phyloP scores from a whole-genome alignment of 331 rosid species.

The Malus hybrid region DNA sequence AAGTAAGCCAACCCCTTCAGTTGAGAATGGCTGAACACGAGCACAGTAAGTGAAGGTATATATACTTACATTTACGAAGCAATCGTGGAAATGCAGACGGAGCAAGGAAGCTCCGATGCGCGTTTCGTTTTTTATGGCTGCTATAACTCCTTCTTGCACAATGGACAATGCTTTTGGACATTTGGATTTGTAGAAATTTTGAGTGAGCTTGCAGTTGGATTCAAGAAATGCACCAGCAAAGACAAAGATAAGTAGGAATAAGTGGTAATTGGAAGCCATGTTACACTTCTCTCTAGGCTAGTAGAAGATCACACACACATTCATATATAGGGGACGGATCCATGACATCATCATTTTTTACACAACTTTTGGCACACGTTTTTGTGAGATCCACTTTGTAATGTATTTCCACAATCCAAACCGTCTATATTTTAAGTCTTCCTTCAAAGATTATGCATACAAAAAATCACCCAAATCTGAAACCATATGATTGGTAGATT shows the following conservation, averaged over 20 bases:
- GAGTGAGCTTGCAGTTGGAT: slow-evolving; percentile 10
- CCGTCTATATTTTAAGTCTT: too few species aligned
- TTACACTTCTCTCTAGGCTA: neutral
- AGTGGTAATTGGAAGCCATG: slow-evolving; percentile 30
- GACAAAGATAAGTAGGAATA: slow-evolving; percentile 17
- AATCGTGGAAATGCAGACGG: slow-evolving; percentile 34
- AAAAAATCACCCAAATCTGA: too few species aligned
- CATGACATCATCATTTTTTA: too few species aligned
- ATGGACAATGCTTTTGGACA: slow-evolving; percentile 15
- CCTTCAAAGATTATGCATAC: too few species aligned
- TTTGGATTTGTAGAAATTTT: neutral
- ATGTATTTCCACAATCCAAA: too few species aligned
- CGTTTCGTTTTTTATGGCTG: slow-evolving; percentile 15
- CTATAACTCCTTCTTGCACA: neutral
- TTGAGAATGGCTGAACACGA: neutral
- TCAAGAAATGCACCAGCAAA: slow-evolving; percentile 5
- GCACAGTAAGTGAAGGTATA: neutral
- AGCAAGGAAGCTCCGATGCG: slow-evolving; percentile 30
- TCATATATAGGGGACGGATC: neutral
- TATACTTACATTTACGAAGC: slow-evolving; percentile 31
- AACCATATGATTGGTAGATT: too few species aligned
- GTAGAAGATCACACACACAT: neutral
- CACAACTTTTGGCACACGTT: too few species aligned
- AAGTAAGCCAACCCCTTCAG: neutral
- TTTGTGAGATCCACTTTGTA: too few species aligned